A percentile compares a stretch with the other conserved stretches of the same genome.
Evolutionary conservation across 2,329 filamentous ascomycete species (phyloP).

Genomic region (Juglanconis juglandina): DNA sequence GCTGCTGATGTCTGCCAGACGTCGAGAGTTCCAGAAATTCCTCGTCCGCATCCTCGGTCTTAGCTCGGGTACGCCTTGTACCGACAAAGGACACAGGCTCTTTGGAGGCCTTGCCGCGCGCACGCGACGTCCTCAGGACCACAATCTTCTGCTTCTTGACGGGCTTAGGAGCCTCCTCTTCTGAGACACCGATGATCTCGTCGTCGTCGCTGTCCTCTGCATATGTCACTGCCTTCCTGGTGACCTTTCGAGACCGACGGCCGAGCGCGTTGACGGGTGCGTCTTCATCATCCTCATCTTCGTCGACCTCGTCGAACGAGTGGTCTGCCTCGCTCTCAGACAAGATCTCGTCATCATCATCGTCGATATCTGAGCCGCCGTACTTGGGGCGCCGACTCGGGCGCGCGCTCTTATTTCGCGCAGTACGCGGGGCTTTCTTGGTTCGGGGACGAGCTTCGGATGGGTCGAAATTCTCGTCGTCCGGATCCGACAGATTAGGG

Average conservation of each 20-base stretch:
- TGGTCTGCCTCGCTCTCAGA: slow-evolving; percentile 51
- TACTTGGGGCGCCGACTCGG: slow-evolving; percentile 39
- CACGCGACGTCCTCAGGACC: slow-evolving; percentile 37
- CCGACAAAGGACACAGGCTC: slow-evolving; percentile 14
- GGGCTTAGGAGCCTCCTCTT: slow-evolving; percentile 22
- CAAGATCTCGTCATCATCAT: slow-evolving; percentile 56
- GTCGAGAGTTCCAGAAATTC: slow-evolving; percentile 56
- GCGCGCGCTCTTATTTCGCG: slow-evolving; percentile 29
- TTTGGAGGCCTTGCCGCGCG: slow-evolving; percentile 15
- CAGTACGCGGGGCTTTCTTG: slow-evolving; percentile 33
- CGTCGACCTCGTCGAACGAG: slow-evolving; percentile 47
- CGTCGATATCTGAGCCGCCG: slow-evolving; percentile 59
- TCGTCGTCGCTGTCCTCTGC: slow-evolving; percentile 44
- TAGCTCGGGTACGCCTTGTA: slow-evolving; percentile 51
- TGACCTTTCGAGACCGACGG: slow-evolving; percentile 45
- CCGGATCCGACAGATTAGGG: slow-evolving; percentile 63
- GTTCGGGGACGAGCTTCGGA: slow-evolving; percentile 38
- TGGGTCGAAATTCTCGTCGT: slow-evolving; percentile 65
- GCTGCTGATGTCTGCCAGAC: slow-evolving; percentile 56
- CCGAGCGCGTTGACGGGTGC: slow-evolving; percentile 45
- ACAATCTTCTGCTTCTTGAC: slow-evolving; percentile 37
- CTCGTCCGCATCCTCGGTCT: slow-evolving; percentile 53
- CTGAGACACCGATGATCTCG: slow-evolving; percentile 28
- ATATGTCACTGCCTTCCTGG: slow-evolving; percentile 44
- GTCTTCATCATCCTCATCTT: slow-evolving; percentile 37